Percentiles rank a stretch among this genome's conserved stretches.
Conservation (phyloP, 2,329 filamentous ascomycete species). For the Lecanicillium sp. region DNA sequence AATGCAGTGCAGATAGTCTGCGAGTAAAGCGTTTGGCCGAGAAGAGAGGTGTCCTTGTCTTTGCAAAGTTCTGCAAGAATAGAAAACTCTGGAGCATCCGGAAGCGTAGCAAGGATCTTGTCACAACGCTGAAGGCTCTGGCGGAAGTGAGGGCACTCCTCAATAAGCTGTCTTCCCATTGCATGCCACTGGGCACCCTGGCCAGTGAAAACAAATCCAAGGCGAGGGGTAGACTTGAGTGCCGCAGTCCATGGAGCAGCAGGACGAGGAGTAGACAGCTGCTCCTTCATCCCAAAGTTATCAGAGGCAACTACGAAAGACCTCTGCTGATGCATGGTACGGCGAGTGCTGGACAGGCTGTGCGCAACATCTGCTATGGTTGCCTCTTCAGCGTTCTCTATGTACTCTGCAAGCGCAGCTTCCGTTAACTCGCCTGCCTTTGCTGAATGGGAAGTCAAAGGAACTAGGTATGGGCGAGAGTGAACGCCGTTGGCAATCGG, state of each 20-base stretch:
- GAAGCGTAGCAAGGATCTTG: neutral
- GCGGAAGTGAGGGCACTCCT: slow-evolving; percentile 19
- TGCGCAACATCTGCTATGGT: neutral
- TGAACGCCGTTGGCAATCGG: too few species aligned
- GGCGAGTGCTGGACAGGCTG: neutral
- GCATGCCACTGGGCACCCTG: slow-evolving; percentile 22
- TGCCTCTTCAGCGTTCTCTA: too few species aligned
- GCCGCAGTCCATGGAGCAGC: neutral
- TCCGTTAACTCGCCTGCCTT: neutral
- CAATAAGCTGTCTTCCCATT: slow-evolving; percentile 22
- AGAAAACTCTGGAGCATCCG: neutral
- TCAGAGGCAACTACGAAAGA: neutral
- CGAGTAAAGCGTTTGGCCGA: slow-evolving; percentile 27
- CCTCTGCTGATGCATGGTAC: neutral
- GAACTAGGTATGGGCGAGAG: neutral
- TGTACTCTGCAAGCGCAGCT: too few species aligned
- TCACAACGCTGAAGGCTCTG: slow-evolving; percentile 15
- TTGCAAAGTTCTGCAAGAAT: slow-evolving; percentile 1
- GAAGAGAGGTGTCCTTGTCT: slow-evolving; percentile 13
- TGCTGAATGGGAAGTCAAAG: neutral
- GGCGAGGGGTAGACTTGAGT: neutral
- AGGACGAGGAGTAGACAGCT: too few species aligned
- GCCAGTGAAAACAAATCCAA: slow-evolving; percentile 20
- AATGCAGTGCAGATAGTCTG: slow-evolving; percentile 31
- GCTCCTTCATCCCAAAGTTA: too few species aligned